These are phyloP conservation scores for Xylariomycetidae sp. DNA, from an alignment of 2,329 filamentous ascomycete species.

Conservation along the genomic window DNA sequence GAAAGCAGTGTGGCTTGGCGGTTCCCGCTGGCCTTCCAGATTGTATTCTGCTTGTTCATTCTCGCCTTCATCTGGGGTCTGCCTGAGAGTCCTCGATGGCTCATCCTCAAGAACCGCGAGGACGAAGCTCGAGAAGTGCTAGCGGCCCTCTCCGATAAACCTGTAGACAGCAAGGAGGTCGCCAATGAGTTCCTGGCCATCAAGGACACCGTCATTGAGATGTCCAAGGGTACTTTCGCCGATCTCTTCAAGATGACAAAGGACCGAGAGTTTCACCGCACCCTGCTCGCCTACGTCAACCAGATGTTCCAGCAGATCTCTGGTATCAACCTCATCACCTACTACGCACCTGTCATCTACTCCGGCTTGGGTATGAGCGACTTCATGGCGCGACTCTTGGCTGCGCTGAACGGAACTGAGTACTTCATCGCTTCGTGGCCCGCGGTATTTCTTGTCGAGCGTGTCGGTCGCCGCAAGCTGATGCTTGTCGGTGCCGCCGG, in stretches of 20 bases:
- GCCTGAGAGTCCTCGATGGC: conserved; percentile 47
- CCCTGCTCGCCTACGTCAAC: conserved; percentile 51
- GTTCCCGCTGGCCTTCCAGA: conserved; percentile 56
- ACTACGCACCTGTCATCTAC: conserved; percentile 46
- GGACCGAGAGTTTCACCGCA: conserved; percentile 52
- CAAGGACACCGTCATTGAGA: conserved; percentile 64
- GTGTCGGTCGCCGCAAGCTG: conserved; percentile 62
- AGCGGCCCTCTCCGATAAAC: conserved; percentile 32
- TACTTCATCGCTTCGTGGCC: conserved; percentile 57
- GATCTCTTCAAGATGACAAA: conserved; percentile 57
- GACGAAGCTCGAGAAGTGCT: conserved; percentile 40
- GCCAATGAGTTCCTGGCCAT: conserved; percentile 46
- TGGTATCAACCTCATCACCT: conserved; percentile 39
- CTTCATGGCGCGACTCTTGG: conserved; percentile 53
- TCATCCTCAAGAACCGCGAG: conserved; percentile 38
- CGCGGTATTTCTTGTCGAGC: conserved; percentile 58
- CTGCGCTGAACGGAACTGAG: conserved; percentile 45
- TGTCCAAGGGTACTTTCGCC: conserved; percentile 45
- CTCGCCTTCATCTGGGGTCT: conserved; percentile 46
- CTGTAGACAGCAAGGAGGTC: conserved; percentile 48
- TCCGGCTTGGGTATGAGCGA: conserved; percentile 44
- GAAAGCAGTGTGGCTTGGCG: conserved; percentile 50
- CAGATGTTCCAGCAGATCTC: conserved; percentile 52
- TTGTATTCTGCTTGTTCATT: conserved; percentile 56
- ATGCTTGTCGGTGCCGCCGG: conserved; percentile 67